Base-by-base conservation (phyloP, 805 yeast genomes). In the Blastobotrys parvus region DNA sequence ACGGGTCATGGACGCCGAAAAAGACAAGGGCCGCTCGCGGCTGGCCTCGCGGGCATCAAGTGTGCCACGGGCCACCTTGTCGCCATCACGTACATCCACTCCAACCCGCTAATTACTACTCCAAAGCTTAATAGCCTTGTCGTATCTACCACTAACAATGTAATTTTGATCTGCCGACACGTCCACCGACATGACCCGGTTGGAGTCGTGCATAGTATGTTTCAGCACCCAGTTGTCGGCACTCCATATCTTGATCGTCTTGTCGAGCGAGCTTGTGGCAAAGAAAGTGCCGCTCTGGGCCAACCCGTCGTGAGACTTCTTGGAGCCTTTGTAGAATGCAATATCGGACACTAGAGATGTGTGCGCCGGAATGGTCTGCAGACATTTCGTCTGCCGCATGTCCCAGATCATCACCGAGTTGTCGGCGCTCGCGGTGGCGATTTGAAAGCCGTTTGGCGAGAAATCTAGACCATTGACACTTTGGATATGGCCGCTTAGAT, bases 401-500 rank as follows among this genome's bases (percentile, higher is more conserved):
- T 90, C 98, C 97, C 97, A 90, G 2, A 89, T 69, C 53, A 82
- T 82, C 7, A 87, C 71, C 1, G 77, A 64, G 23, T 87, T 78
- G 62, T 90, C 97, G 0, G 82, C 90, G 45, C 94, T 78, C 2
- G 89, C 97, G 0, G 90, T 80, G 2, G 88, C 88, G 3, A 87
- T 53, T 40, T 80, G 80, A 51, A 71, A 71, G 1, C 95, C 95
- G 60, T 84, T 80, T 1, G 74, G 70, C 3, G 89, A 69, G 83
- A 94, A 90, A 50, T 75, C 86, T 35, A 80, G 57, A 1, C 80
- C 65, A 59, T 84, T 77, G 0, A 90, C 74, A 0, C 85, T 87
- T 45, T 77, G 73, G 4, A 75, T 72, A 60, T 92, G 97, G 1
- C 84, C 84, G 22, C 70, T 67, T 3, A 87, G 60, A 7, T 69